Evolutionary conservation across 306 rosid species (phyloP).

Genomic region (Amphicarpaea edgeworthii): DNA sequence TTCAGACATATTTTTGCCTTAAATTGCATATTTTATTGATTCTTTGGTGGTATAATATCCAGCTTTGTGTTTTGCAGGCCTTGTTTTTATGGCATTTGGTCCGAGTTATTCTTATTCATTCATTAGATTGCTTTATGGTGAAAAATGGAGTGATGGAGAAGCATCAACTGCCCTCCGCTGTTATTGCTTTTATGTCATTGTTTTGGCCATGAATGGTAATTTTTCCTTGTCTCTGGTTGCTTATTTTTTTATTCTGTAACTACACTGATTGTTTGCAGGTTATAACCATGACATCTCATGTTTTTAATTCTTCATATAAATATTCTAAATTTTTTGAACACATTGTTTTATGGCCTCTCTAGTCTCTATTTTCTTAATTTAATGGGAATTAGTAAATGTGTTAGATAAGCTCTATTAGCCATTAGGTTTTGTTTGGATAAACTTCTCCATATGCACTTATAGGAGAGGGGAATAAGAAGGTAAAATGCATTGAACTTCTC

Average conservation of each 20-base stretch:
- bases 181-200: conserved; percentile 82
- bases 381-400: conserved; percentile 10
- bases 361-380: conserved; percentile 34
- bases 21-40: conserved; percentile 33
- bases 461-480: not conserved
- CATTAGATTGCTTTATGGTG: conserved; percentile 86
- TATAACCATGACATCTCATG: conserved; percentile 25
- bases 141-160: conserved; percentile 97
- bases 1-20: conserved; percentile 30
- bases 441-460: not conserved
- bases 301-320: conserved; percentile 10
- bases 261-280: not conserved
- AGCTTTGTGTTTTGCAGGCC: conserved; percentile 64
- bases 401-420: not conserved
- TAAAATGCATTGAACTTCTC: not conserved
- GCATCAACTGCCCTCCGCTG: conserved; percentile 85
- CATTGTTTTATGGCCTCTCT: not conserved
- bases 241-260: conserved; percentile 4
- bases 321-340: not conserved
- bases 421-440: not conserved
- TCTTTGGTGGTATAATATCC: conserved; percentile 45
- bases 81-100: conserved; percentile 92
- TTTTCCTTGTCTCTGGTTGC: conserved; percentile 24
- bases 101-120: conserved; percentile 94
- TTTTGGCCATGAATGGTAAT: conserved; percentile 94